phyloP scores from a whole-genome alignment of 805 yeast genomes.

The Helenozyma baotianmanensis region DNA sequence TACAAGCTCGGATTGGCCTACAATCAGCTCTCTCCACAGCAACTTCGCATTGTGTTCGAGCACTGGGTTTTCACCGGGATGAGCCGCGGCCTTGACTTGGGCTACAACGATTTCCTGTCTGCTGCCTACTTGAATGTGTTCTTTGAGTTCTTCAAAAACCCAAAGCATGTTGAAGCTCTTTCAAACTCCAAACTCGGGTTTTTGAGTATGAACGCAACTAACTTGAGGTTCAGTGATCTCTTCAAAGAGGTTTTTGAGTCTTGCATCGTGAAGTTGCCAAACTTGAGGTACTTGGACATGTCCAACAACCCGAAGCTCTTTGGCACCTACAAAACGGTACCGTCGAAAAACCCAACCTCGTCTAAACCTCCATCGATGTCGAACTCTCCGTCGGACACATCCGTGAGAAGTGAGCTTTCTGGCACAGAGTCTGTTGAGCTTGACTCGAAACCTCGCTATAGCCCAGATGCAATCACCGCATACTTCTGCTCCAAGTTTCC shows the following conservation, averaged over 20 bases:
- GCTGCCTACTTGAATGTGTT: constrained; percentile 31
- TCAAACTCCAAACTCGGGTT: constrained; percentile 30
- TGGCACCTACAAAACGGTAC: constrained; percentile 35
- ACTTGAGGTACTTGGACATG: constrained; percentile 68
- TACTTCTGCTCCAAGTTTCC: constrained; percentile 65
- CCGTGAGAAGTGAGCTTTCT: not conserved
- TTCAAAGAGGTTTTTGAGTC: constrained; percentile 50
- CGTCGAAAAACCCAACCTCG: not conserved
- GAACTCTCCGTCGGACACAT: not conserved
- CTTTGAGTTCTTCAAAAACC: constrained; percentile 23
- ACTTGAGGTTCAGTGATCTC: constrained; percentile 44
- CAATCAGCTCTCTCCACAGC: constrained; percentile 59
- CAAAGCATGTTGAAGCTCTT: constrained; percentile 17
- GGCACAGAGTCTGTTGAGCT: too few relatives aligned
- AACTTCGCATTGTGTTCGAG: constrained; percentile 47
- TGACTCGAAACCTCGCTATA: not conserved
- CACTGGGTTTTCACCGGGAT: constrained; percentile 51
- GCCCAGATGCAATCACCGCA: constrained; percentile 36
- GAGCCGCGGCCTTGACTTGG: constrained; percentile 73
- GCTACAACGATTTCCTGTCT: constrained; percentile 67
- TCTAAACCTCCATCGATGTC: not conserved
- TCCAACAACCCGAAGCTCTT: constrained; percentile 66
- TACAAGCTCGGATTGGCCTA: constrained; percentile 72
- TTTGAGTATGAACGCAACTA: constrained; percentile 63
- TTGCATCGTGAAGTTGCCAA: constrained; percentile 48